Conservation (phyloP, 2,329 filamentous ascomycete species). For the Colletotrichum acutatum region DNA sequence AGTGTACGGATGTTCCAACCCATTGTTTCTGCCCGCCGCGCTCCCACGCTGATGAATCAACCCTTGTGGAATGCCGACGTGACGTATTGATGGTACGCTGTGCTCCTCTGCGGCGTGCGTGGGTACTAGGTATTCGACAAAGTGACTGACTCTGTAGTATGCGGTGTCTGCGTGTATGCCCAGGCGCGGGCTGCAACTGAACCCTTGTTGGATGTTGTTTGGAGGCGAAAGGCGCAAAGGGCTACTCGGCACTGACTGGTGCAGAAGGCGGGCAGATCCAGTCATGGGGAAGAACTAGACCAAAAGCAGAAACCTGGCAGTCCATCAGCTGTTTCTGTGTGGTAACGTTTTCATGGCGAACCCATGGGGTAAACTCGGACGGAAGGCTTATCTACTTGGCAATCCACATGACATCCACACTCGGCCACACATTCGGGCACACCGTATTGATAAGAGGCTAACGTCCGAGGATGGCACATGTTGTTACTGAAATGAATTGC, state of each 20-base stretch:
- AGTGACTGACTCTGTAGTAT: background rate
- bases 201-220: slow-evolving; percentile 4
- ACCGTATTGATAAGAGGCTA: slow-evolving; percentile 23
- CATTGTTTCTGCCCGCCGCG: no score
- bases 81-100: slow-evolving; percentile 20
- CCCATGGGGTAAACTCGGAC: slow-evolving; percentile 31
- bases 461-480: background rate
- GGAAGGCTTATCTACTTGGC: slow-evolving; percentile 35
- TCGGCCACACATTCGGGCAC: slow-evolving; percentile 27
- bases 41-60: background rate
- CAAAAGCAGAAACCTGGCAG: background rate
- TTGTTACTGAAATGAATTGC: background rate
- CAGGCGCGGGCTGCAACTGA: background rate
- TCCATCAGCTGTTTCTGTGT: slow-evolving; percentile 34
- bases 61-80: background rate
- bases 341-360: slow-evolving; percentile 33
- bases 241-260: slow-evolving; percentile 15
- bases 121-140: background rate
- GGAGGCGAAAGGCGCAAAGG: background rate
- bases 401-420: slow-evolving; percentile 21
- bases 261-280: slow-evolving; percentile 4
- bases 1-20: background rate
- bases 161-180: background rate
- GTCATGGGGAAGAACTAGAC: slow-evolving; percentile 15
- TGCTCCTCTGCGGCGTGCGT: background rate